Base-by-base conservation (phyloP, 495 filamentous ascomycete genomes). In the Aspergillus panamensis region DNA sequence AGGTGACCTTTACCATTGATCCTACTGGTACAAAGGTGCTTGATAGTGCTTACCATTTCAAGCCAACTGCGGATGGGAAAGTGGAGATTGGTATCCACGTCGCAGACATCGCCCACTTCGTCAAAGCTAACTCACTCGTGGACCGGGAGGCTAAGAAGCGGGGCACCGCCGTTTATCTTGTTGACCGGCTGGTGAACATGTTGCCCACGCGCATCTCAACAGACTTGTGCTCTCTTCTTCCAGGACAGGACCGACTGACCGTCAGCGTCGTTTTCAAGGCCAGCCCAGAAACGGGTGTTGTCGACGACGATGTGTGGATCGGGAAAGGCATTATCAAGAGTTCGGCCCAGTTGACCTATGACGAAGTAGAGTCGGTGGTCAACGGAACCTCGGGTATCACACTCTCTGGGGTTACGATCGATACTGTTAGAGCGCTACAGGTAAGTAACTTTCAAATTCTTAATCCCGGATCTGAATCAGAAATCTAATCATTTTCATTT, bases 91-190 rank as follows among this genome's bases (percentile, higher is more conserved):
- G 94, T 75, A 82, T 97, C 53, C 94, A 98, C 77, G 90, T 98
- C 64, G 85, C 92, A 29, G 94, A 98, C 74, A 90, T 96, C 59
- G 89, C 94, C 44, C 91, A 97, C 71, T 98, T 98, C 59, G 90
- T 98, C 68, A 97, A 97, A 77, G 79, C 85, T 35, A 96, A 95
- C 78, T 96, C 94, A 19, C 82, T 98, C 49, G 93, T 97, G 32
- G 94, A 98, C 67, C 88, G 94, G 43, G 94, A 98, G 75, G 94
- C 94, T 1, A 96, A 95, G 83, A 98, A 98, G 79, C 88, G 94
- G 31, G 95, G 93, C 55, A 97, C 94, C 51, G 92, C 90, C 35
- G 94, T 98, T 14, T 92, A 97, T 63, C 77, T 98, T 51, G 87
- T 96, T 72, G 92, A 96, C 73, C 84, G 91, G 21, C 84, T 89